Evolutionary conservation across 139 green algal species (phyloP), one percentile per base, ranked within the genome.

Genomic region (Coccomyxa sp.): DNA sequence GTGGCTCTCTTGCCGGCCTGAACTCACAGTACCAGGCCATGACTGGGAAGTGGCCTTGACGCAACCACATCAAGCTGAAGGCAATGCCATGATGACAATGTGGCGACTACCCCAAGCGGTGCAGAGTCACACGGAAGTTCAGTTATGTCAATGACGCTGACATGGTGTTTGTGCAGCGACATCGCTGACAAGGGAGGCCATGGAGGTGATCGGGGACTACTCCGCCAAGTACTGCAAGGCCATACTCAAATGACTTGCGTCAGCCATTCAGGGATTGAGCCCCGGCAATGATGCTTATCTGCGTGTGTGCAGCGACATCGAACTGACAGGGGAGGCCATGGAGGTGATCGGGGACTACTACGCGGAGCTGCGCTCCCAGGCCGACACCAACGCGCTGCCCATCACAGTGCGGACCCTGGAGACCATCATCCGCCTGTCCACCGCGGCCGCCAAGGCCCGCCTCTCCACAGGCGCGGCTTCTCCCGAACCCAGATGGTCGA

Each of bases 381-480:
- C 55, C 37, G 75, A 90, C 34, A 81, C 80, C 34, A 77, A 82
- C 70, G 80, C 83, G 29, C 77, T 91, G 73, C 87, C 87, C 9
- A 80, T 91, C 33, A 91, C 87, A 3, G 87, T 90, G 74, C 92
- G 96, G 36, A 94, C 90, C 8, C 89, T 99, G 39, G 96, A 99
- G 86, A 98, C 92, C 2, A 91, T 99, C 81, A 98, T 99, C 82
- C 90, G 96, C 41, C 87, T 99, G 29, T 89, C 95, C 50, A 97
- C 93, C n/a, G 95, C 95, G 0, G 91, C 96, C 73, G 95, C 95
- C 79, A 98, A 98, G 84, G 81, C 95, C 77, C 81, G 87, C 44
- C 78, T 91, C 76, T 78, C 70, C 29, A 82, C 83, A 36, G 81
- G 72, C 64, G 70, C 4, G 35, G 33, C 33, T n/a, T n/a, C n/a